Evolutionary conservation across 164 flowering plant genomes (phyloP).

Genomic region (Liriodendron chinense): DNA sequence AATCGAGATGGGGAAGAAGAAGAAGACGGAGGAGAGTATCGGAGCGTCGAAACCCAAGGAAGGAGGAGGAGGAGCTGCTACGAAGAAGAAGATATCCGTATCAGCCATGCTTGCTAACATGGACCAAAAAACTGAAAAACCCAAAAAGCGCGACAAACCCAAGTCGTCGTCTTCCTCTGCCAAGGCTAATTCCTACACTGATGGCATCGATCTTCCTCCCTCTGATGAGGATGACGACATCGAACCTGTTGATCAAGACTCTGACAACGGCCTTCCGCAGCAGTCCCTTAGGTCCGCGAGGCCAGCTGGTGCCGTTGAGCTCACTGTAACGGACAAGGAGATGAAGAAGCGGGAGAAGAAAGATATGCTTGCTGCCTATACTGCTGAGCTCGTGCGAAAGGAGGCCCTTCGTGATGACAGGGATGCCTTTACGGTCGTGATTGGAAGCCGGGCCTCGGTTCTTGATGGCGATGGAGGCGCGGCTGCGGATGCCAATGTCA

Average conservation of each 20-base stretch:
- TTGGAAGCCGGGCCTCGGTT: constrained; percentile 11
- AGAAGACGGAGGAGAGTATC: constrained; percentile 49
- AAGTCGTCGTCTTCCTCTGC: constrained; percentile 36
- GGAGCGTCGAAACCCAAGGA: constrained; percentile 35
- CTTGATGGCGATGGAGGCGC: constrained; percentile 9
- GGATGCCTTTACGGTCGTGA: constrained; percentile 53
- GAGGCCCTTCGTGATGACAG: constrained; percentile 78
- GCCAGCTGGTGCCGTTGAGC: constrained; percentile 12
- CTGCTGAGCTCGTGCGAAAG: constrained; percentile 44
- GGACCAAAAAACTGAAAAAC: constrained; percentile 68
- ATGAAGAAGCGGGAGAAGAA: constrained; percentile 74
- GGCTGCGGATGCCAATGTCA: constrained; percentile 21
- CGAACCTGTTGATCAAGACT: constrained; percentile 28
- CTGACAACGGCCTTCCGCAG: neutral
- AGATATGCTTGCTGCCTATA: constrained; percentile 50
- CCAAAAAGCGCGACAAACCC: constrained; percentile 38
- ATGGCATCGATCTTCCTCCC: constrained; percentile 81
- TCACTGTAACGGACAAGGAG: constrained; percentile 55
- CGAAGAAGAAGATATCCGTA: constrained; percentile 59
- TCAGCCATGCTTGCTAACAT: constrained; percentile 78
- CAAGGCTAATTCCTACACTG: constrained; percentile 50
- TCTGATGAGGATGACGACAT: constrained; percentile 48
- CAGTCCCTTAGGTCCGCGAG: neutral
- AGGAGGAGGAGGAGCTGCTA: constrained; percentile 11
- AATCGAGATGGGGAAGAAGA: constrained; percentile 56